A percentile compares a stretch with the other conserved stretches of the same genome.
Evolutionary conservation across 208 protist species (phyloP).

Genomic region (Balamuthia mandrillaris): DNA sequence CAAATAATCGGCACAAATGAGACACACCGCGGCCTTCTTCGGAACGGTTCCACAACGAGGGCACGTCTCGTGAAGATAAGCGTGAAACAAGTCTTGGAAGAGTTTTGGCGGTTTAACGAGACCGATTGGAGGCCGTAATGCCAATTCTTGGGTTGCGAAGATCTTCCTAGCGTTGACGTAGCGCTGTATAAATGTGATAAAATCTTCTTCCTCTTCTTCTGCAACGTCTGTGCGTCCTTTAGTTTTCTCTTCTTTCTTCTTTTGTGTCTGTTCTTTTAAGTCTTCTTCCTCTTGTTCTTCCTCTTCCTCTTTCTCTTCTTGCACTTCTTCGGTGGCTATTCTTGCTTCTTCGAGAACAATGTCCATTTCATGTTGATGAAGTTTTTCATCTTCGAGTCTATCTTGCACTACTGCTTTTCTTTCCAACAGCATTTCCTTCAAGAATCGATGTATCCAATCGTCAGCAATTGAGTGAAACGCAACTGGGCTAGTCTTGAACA

Average conservation of each 20-base stretch:
- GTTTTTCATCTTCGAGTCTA: no score
- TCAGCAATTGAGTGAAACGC: no score
- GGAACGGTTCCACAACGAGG: neutral
- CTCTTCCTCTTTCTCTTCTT: neutral
- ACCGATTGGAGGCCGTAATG: neutral
- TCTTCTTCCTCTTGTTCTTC: neutral
- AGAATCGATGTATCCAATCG: no score
- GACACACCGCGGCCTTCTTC: conserved; percentile 2
- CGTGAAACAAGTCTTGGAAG: conserved; percentile 6
- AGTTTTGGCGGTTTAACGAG: conserved; percentile 3
- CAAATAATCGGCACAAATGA: neutral
- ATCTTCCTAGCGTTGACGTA: neutral
- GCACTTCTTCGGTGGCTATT: neutral
- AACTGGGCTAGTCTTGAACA: no score
- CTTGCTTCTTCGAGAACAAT: neutral
- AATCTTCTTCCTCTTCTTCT: no score
- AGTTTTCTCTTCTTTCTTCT: neutral
- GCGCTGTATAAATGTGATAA: neutral
- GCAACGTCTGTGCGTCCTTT: no score
- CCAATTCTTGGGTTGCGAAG: neutral
- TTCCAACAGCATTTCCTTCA: no score
- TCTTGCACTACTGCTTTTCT: no score
- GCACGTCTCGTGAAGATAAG: neutral
- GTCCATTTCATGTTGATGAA: no score
- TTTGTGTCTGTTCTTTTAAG: neutral